Conservation (phyloP, 2,329 filamentous ascomycete species). For the Aspergillus carbonarius region DNA sequence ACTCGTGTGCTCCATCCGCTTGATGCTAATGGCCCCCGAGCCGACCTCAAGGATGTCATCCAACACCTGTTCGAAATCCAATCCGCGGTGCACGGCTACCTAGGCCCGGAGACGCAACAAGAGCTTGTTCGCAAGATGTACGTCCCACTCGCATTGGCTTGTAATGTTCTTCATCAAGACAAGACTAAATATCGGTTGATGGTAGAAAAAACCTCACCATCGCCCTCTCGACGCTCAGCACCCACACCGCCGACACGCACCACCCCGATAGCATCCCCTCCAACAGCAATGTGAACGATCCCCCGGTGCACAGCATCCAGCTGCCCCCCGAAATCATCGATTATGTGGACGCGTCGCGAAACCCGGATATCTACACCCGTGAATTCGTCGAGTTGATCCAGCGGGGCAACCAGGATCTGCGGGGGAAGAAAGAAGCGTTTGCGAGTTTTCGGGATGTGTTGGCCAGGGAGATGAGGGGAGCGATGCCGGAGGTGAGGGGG, state of each 20-base stretch:
- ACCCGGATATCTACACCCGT: slow-evolving; percentile 66
- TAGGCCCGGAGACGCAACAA: slow-evolving; percentile 56
- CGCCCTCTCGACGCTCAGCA: slow-evolving; percentile 54
- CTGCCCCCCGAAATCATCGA: slow-evolving; percentile 62
- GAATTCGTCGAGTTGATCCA: slow-evolving; percentile 66
- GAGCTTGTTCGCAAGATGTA: slow-evolving; percentile 61
- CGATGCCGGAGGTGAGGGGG: slow-evolving; percentile 50
- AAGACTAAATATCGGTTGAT: neutral
- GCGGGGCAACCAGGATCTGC: slow-evolving; percentile 61
- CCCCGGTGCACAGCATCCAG: slow-evolving; percentile 50
- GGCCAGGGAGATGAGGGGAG: slow-evolving; percentile 57
- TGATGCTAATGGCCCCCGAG: too few species aligned
- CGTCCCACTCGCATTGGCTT: slow-evolving; percentile 2
- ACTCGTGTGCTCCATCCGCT: too few species aligned
- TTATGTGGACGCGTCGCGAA: slow-evolving; percentile 63
- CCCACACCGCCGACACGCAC: slow-evolving; percentile 32
- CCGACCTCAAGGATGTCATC: slow-evolving; percentile 60
- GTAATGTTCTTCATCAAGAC: too few species aligned
- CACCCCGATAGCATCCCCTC: slow-evolving; percentile 38
- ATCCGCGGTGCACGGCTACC: slow-evolving; percentile 58
- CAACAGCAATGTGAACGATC: slow-evolving; percentile 31
- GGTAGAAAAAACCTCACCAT: slow-evolving; percentile 53
- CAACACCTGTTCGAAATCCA: slow-evolving; percentile 63
- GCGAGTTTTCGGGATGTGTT: slow-evolving; percentile 58
- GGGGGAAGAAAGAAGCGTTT: slow-evolving; percentile 61